A percentile compares a stretch with the other conserved stretches of the same genome.
These are phyloP conservation scores for Linnemannia zychae DNA, from an alignment of 192 early-diverging fungal species.

Conservation along the genomic window DNA sequence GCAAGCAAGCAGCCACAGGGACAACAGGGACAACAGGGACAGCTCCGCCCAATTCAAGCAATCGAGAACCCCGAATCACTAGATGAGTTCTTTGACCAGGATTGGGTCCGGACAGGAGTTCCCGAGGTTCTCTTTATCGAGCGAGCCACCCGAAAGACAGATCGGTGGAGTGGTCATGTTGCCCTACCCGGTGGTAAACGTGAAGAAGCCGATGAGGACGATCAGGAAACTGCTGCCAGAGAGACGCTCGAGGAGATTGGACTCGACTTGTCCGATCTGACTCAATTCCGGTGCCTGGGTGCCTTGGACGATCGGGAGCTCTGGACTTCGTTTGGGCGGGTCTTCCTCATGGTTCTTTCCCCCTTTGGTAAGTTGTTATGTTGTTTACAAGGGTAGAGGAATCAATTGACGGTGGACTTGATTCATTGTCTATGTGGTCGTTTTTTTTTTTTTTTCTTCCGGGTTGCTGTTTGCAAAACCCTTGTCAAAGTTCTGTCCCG, in stretches of 20 bases:
- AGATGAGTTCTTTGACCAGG: constrained; percentile 57
- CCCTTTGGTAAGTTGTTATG: constrained; percentile 52
- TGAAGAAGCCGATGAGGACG: constrained; percentile 54
- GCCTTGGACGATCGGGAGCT: constrained; percentile 62
- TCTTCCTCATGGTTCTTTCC: constrained; percentile 60
- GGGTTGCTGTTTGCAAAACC: too few relatives aligned
- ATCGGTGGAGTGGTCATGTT: constrained; percentile 64
- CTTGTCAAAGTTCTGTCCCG: not conserved
- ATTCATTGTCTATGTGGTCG: not conserved
- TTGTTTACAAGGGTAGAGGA: constrained; percentile 8
- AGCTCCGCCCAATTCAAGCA: constrained; percentile 46
- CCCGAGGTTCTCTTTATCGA: constrained; percentile 62
- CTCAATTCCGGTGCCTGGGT: constrained; percentile 52
- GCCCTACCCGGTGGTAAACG: constrained; percentile 61
- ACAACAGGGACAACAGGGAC: not conserved
- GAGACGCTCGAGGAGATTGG: constrained; percentile 61
- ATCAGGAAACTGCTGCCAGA: constrained; percentile 58
- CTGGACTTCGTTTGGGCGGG: constrained; percentile 59
- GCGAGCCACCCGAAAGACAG: constrained; percentile 58
- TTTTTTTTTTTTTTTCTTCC: not conserved
- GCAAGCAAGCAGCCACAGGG: constrained; percentile 5
- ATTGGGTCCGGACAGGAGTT: constrained; percentile 53
- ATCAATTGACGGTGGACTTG: not conserved
- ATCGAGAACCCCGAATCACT: constrained; percentile 53
- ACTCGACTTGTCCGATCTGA: constrained; percentile 54